Evolutionary conservation across 805 yeast species (phyloP), one percentile per base, ranked within the genome.

Genomic region (Candida insectorum): DNA sequence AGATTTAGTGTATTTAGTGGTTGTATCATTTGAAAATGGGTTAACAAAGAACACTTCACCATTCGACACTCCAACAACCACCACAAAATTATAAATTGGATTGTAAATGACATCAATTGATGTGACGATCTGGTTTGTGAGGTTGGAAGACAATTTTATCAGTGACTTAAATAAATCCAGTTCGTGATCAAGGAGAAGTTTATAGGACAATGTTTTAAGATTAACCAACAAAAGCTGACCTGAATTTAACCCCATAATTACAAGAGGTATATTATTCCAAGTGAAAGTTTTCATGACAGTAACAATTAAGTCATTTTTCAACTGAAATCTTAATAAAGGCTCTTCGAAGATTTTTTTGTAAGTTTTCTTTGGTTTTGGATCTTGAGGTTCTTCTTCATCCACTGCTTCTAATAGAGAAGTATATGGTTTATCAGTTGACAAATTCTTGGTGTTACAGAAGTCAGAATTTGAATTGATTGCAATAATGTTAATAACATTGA

Each of bases 151-250:
- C 9, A 31, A 13, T 13, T 37, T 33, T 8, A 37, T 34, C 8
- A 17, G 16, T n/a, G 22, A 20, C 4, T 11, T 13, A 5, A 27
- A n/a, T 5, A 12, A 10, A 10, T 5, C 16, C 15, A 5, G 18
- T 17, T 9, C 12, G 8, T 10, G 11, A 17, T 20, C 9, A 4
- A 30, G 16, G 67, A 73, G 30, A 52, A 59, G 26, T 66, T 73
- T 31, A 76, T 68, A 42, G 51, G 61, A 38, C 50, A 63, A 43
- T 58, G 68, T 37, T 55, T 52, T 39, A 51, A 81, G 71, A 42
- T 81, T 83, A 22, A 79, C 40, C 71, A 86, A 69, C 5, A 82
- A 41, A 2, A 83, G 53, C 44, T 79, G 86, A n/a, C 91, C 87
- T 1, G 78, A 58, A 13, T 80, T 73, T 41, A 78, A 71, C 1